Evolutionary conservation across 2,329 filamentous ascomycete genomes (phyloP), one percentile per base, ranked within the genome.

Genomic region (Aureobasidium sp.): DNA sequence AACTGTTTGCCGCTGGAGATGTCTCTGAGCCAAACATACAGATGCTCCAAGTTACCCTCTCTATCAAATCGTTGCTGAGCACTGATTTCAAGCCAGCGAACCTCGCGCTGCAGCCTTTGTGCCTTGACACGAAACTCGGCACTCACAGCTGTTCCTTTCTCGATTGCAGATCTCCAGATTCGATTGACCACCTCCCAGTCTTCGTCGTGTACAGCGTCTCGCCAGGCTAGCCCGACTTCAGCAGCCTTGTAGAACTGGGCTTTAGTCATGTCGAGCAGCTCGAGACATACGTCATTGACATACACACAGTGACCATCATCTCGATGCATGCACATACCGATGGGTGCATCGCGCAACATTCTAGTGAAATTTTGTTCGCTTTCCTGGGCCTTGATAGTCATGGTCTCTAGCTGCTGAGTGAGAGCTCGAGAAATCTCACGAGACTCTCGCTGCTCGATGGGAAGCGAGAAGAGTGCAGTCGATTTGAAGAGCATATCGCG

Each of bases 221-320:
- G 12, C 57, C 57, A 60, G 29, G 67, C 68, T 22, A 70, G 7
- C 71, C 72, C 52, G 66, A 29, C 44, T 27, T 61, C 51, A 20
- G 60, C 45, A 9, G 44, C 53, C 27, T 59, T 48, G 34, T 44
- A 41, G 31, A 61, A 65, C 11, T 67, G 51, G 25, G 66, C 67
- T 34, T 64, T 51, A 15, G 66, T 67, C 20, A 65, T 63, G 1
- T 66, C 66, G 5, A 75, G 70, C 49, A 76, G 70, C 2, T 75
- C 72, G 34, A 69, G 71, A 68, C 74, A 78, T 5, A 70, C 68
- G 52, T 77, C 70, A 47, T 79, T 79, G 11, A 74, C 68, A 63
- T 77, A 77, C 0, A 73, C 69, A 15, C 73, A 72, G 11, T 65
- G 65, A 2, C 77, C 75, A 22, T 60, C 57, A 5, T 36, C 31